A percentile compares a stretch with the other conserved stretches of the same genome.
Conservation (phyloP, 148 eudicot genomes). For the Chenopodium album region DNA sequence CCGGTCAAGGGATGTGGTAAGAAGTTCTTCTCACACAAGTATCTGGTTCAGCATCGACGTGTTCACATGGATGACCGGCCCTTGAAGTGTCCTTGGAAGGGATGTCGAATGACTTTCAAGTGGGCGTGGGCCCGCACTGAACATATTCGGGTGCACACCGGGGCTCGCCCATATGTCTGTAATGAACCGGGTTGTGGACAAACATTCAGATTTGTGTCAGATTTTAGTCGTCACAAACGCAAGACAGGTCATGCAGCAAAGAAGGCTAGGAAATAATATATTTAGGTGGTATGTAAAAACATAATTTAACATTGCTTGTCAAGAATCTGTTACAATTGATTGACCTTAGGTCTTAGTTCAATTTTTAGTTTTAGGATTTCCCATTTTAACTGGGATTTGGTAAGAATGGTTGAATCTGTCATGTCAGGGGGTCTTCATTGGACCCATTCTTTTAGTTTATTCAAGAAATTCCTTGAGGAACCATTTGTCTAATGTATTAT, state of each 20-base stretch:
- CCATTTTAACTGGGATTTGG: constrained; percentile 4
- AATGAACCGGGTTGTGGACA: constrained; percentile 80
- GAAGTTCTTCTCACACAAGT: constrained; percentile 95
- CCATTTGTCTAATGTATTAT: background rate
- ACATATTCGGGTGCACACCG: constrained; percentile 92
- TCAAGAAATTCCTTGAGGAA: constrained; percentile 8
- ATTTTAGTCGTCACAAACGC: constrained; percentile 97
- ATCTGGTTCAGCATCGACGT: constrained; percentile 87
- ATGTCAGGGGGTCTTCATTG: constrained; percentile 23
- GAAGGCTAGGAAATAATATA: constrained; percentile 44
- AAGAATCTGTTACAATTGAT: constrained; percentile 21
- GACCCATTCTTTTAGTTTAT: constrained; percentile 25
- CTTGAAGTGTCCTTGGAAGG: constrained; percentile 96
- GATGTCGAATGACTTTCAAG: constrained; percentile 91
- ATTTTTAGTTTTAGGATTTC: constrained; percentile 1
- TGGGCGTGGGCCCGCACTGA: constrained; percentile 99
- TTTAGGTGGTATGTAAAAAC: constrained; percentile 21
- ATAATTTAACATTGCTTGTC: constrained; percentile 16
- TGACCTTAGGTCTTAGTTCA: constrained; percentile 23
- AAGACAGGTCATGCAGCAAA: constrained; percentile 88
- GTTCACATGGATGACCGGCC: constrained; percentile 94
- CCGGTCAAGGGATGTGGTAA: constrained; percentile 89
- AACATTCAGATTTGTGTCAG: constrained; percentile 92
- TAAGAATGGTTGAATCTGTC: constrained; percentile 15
- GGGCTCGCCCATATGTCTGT: constrained; percentile 90